phyloP scores from a whole-genome alignment of 2,329 filamentous ascomycete species.

The Aspergillus ochraceoroseus region DNA sequence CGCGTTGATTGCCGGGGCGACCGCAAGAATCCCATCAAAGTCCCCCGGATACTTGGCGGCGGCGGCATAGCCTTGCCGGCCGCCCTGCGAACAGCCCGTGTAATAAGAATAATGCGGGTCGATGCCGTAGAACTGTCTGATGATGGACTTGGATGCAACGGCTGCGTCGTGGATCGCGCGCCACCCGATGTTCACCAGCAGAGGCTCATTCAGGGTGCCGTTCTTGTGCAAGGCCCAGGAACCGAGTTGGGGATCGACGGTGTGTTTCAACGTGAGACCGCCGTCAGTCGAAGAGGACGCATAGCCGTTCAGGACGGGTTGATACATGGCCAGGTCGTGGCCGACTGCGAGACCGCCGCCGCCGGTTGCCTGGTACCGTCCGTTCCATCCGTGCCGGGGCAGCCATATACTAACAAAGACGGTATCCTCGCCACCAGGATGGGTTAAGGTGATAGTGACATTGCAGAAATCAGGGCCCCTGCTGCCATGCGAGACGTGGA shows the following conservation, averaged over 20 bases:
- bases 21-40: slow-evolving; percentile 28
- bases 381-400: slow-evolving; percentile 6
- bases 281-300: background rate
- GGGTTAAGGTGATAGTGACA: slow-evolving; percentile 7
- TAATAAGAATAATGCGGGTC: slow-evolving; percentile 6
- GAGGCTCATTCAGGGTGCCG: slow-evolving; percentile 4
- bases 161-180: slow-evolving; percentile 9
- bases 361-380: slow-evolving; percentile 7
- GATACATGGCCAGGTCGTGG: slow-evolving; percentile 2
- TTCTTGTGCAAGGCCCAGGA: background rate
- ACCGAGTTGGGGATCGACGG: slow-evolving; percentile 1
- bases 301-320: slow-evolving; percentile 5
- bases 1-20: slow-evolving; percentile 17
- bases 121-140: slow-evolving; percentile 7
- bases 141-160: slow-evolving; percentile 5
- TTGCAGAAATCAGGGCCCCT: no score
- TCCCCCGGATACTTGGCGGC: slow-evolving; percentile 20
- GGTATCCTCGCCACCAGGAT: slow-evolving; percentile 1
- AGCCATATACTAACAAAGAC: slow-evolving; percentile 11
- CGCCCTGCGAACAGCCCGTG: slow-evolving; percentile 21
- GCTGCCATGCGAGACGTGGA: no score
- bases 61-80: slow-evolving; percentile 18
- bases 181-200: slow-evolving; percentile 6
- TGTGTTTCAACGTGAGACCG: slow-evolving; percentile 1
- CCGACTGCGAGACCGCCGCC: slow-evolving; percentile 5